These are phyloP conservation scores for Peronospora farinosa DNA, from an alignment of 352 stramenopile genomes.

Conservation along the genomic window DNA sequence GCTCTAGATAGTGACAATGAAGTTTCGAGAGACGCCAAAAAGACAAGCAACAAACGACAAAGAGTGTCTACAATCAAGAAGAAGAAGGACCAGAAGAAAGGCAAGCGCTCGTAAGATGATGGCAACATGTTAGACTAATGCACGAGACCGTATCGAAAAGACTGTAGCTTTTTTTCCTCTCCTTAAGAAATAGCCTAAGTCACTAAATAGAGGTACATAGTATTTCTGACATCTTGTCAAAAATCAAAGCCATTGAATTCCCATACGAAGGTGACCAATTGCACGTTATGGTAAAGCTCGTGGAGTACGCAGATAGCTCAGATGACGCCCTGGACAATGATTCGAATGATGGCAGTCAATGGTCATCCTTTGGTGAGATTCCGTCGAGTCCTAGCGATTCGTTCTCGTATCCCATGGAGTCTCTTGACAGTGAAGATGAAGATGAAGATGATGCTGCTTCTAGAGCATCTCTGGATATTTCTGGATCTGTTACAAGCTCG, in stretches of 20 bases:
- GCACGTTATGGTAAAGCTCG: slow-evolving; percentile 28
- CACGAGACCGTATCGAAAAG: not conserved
- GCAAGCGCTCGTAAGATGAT: slow-evolving; percentile 29
- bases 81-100: slow-evolving; percentile 30
- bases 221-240: not conserved
- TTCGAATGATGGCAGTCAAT: slow-evolving; percentile 18
- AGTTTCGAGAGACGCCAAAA: slow-evolving; percentile 9
- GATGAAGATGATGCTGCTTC: slow-evolving; percentile 33
- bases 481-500: slow-evolving; percentile 16
- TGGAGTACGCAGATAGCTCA: slow-evolving; percentile 52
- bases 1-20: slow-evolving; percentile 51
- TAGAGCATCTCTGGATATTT: slow-evolving; percentile 11
- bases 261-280: not conserved
- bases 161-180: not conserved
- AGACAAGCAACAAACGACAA: slow-evolving; percentile 27
- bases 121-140: not conserved
- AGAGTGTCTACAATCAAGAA: slow-evolving; percentile 11
- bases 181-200: not conserved
- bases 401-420: slow-evolving; percentile 26
- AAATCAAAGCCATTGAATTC: slow-evolving; percentile 4
- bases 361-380: slow-evolving; percentile 29
- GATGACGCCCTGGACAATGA: slow-evolving; percentile 28
- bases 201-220: slow-evolving; percentile 12
- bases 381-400: slow-evolving; percentile 28
- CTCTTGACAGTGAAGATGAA: slow-evolving; percentile 11